These are phyloP conservation scores for Penicillium soppii DNA, from an alignment of 495 filamentous ascomycete genomes.

Conservation along the genomic window DNA sequence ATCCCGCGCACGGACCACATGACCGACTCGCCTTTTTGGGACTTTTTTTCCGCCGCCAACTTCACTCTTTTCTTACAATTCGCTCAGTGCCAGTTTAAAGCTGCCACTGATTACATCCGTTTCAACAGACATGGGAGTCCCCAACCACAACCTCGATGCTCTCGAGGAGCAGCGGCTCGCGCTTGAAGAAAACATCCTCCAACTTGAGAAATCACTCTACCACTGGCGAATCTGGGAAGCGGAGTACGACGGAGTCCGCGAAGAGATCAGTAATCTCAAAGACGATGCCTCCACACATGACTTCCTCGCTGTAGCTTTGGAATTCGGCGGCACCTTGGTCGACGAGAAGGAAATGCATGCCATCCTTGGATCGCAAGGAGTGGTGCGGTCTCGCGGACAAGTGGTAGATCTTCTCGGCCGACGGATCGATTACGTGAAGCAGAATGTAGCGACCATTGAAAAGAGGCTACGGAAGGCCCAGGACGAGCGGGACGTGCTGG, in stretches of 20 bases:
- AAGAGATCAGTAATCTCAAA: constrained; percentile 63
- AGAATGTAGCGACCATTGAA: constrained; percentile 65
- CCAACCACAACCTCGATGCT: constrained; percentile 32
- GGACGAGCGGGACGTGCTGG: constrained; percentile 59
- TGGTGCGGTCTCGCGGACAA: constrained; percentile 52
- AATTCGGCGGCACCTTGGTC: constrained; percentile 54
- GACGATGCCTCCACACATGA: constrained; percentile 49
- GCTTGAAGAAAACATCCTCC: constrained; percentile 71
- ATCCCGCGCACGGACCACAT: constrained; percentile 21
- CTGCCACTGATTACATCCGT: not conserved
- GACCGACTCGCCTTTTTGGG: not conserved
- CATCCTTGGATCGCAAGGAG: constrained; percentile 36
- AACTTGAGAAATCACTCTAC: constrained; percentile 72
- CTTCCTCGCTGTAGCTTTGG: constrained; percentile 46
- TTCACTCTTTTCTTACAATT: not conserved
- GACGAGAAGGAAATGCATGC: constrained; percentile 52
- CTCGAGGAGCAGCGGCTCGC: constrained; percentile 74
- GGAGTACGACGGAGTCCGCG: constrained; percentile 86
- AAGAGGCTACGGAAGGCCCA: constrained; percentile 69
- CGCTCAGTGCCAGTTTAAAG: not conserved
- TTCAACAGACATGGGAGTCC: constrained; percentile 30
- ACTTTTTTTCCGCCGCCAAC: constrained; percentile 13
- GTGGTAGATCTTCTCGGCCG: constrained; percentile 68
- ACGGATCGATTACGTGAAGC: constrained; percentile 82
- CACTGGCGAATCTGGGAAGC: constrained; percentile 89